These are phyloP conservation scores for Chamaenerion angustifolium DNA, from an alignment of 345 rosid species.

Conservation along the genomic window DNA sequence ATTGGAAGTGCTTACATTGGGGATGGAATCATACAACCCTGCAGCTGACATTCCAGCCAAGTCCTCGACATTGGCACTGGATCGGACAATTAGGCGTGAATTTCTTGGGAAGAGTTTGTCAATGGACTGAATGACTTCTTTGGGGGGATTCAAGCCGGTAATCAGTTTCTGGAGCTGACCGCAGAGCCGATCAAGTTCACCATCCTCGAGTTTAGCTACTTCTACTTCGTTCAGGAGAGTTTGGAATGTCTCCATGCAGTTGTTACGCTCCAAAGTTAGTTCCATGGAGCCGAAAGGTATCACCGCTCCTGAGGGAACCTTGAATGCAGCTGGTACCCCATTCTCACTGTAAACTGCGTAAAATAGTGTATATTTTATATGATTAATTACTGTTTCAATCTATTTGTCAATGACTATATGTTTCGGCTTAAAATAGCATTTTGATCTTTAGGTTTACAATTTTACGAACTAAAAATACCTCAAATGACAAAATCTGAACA, in stretches of 20 bases:
- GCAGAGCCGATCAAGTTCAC: constrained; percentile 60
- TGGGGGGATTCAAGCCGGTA: constrained; percentile 41
- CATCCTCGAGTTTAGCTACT: constrained; percentile 46
- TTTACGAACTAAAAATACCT: too few relatives aligned
- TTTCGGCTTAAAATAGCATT: too few relatives aligned
- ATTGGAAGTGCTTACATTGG: constrained; percentile 70
- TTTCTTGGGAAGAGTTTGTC: constrained; percentile 34
- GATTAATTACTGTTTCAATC: too few relatives aligned
- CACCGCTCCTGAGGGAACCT: constrained; percentile 65
- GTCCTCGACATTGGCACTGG: constrained; percentile 97
- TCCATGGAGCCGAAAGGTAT: constrained; percentile 94
- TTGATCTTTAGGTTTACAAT: too few relatives aligned
- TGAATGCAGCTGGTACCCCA: constrained; percentile 76
- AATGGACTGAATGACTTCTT: constrained; percentile 33
- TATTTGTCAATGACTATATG: too few relatives aligned
- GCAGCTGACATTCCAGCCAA: constrained; percentile 98
- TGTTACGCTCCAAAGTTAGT: constrained; percentile 45
- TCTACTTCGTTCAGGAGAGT: constrained; percentile 54
- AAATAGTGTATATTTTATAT: constrained; percentile 2
- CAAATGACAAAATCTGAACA: too few relatives aligned
- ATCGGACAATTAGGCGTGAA: constrained; percentile 68
- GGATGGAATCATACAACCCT: constrained; percentile 91
- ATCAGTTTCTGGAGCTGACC: constrained; percentile 56
- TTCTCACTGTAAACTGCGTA: constrained; percentile 56
- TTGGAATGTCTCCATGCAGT: constrained; percentile 31